Conservation (phyloP, 208 protist species). For the Wallacemonas collosoma region DNA sequence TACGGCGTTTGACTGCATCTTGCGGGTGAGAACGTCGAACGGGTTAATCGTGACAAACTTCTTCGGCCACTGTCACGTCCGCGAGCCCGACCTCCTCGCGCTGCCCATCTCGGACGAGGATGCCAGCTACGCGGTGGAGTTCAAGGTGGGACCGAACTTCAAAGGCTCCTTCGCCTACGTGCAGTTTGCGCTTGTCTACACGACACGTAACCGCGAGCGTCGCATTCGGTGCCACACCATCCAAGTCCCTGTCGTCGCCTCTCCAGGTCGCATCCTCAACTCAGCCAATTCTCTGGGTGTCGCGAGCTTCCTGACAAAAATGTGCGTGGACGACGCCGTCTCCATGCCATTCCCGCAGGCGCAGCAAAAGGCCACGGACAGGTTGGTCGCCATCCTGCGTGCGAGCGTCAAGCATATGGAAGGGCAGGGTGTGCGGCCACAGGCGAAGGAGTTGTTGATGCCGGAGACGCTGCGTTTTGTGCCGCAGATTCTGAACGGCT, state of each 20-base stretch:
- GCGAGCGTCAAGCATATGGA: constrained; percentile 48
- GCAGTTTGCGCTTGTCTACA: constrained; percentile 85
- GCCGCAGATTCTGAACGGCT: constrained; percentile 76
- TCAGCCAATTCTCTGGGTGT: constrained; percentile 72
- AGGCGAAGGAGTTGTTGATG: constrained; percentile 53
- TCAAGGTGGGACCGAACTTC: constrained; percentile 60
- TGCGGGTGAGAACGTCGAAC: constrained; percentile 94
- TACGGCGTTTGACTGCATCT: constrained; percentile 95
- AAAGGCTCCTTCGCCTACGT: constrained; percentile 77
- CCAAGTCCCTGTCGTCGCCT: constrained; percentile 56
- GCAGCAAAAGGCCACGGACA: constrained; percentile 60
- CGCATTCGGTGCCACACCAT: constrained; percentile 87
- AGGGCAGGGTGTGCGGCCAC: constrained; percentile 37
- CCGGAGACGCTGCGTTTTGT: constrained; percentile 79
- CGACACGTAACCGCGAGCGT: constrained; percentile 69
- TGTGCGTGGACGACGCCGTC: constrained; percentile 65
- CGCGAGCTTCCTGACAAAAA: constrained; percentile 68
- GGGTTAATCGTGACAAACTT: constrained; percentile 87
- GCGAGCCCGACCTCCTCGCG: constrained; percentile 94
- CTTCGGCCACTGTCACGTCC: constrained; percentile 97
- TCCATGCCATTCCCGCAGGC: constrained; percentile 63
- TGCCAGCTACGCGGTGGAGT: constrained; percentile 85
- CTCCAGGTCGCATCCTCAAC: constrained; percentile 62
- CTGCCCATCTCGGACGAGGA: constrained; percentile 93
- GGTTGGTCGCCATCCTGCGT: constrained; percentile 50